phyloP scores from a whole-genome alignment of 495 filamentous ascomycete genomes.

The Aspergillus egyptiacus region DNA sequence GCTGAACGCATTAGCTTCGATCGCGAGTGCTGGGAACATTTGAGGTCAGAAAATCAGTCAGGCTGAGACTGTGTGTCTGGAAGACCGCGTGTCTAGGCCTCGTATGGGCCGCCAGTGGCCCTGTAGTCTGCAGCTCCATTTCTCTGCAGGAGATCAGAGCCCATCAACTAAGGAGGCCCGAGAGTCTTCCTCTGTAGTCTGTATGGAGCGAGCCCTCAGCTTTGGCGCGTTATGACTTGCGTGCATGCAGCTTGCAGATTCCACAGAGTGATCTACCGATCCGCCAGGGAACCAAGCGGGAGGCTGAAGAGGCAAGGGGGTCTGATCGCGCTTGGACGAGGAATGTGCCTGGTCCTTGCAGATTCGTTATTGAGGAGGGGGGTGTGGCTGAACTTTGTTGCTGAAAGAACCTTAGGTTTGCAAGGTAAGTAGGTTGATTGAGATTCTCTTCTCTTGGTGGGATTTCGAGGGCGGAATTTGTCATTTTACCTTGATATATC shows the following conservation, averaged over 20 bases:
- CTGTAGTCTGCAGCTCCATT: too few relatives aligned
- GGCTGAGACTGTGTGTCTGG: not conserved
- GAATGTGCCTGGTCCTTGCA: slow-evolving; percentile 13
- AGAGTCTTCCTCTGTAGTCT: not conserved
- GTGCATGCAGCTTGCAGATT: slow-evolving; percentile 7
- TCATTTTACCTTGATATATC: too few relatives aligned
- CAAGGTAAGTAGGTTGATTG: too few relatives aligned
- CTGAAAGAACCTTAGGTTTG: too few relatives aligned
- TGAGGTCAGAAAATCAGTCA: not conserved
- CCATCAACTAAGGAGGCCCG: not conserved
- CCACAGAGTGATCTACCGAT: slow-evolving; percentile 13
- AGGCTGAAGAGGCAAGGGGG: slow-evolving; percentile 10
- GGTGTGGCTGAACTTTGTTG: slow-evolving; percentile 7
- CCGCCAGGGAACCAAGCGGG: slow-evolving; percentile 12
- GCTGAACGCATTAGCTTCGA: not conserved
- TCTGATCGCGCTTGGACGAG: slow-evolving; percentile 11
- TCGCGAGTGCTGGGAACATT: not conserved
- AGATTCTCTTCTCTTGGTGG: too few relatives aligned
- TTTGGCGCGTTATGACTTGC: not conserved
- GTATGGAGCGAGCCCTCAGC: not conserved
- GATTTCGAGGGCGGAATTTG: too few relatives aligned
- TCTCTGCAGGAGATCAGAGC: not conserved
- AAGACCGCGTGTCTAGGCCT: not conserved
- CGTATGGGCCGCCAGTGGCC: not conserved
- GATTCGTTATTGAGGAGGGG: slow-evolving; percentile 14